A percentile compares a stretch with the other conserved stretches of the same genome.
Evolutionary conservation across 352 stramenopile genomes (phyloP).

Genomic region (Pythium coloratum): DNA sequence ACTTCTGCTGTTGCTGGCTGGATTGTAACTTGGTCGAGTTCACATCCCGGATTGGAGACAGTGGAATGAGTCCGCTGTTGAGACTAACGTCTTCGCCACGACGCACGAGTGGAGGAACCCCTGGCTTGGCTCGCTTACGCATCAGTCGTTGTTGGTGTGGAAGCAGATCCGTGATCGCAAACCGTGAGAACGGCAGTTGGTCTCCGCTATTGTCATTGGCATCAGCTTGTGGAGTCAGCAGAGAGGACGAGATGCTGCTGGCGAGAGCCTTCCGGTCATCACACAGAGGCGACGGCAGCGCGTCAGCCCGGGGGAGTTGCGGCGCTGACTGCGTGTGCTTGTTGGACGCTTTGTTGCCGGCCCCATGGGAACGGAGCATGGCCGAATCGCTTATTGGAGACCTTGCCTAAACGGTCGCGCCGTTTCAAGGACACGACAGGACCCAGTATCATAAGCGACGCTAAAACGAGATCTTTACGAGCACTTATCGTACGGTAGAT

Average conservation of each 20-base stretch:
- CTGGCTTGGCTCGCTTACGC: constrained; percentile 26
- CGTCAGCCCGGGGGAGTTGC: constrained; percentile 3
- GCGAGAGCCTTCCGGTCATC: background rate
- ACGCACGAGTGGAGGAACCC: background rate
- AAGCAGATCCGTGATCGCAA: constrained; percentile 23
- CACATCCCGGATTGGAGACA: constrained; percentile 18
- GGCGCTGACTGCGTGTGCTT: constrained; percentile 17
- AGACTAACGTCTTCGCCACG: background rate
- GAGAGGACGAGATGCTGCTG: constrained; percentile 7
- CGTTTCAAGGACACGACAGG: background rate
- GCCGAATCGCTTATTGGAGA: background rate
- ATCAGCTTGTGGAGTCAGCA: background rate
- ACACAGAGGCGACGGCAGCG: background rate
- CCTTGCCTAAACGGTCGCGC: background rate
- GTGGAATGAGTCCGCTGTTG: constrained; percentile 1
- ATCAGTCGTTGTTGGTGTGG: background rate
- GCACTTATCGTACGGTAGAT: too few relatives aligned
- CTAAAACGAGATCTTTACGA: background rate
- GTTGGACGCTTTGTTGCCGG: background rate
- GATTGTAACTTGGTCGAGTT: background rate
- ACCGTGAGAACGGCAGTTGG: background rate
- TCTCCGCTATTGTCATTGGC: background rate
- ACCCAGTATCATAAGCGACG: background rate
- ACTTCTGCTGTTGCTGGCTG: constrained; percentile 22
- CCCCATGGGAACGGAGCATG: background rate